A percentile compares a stretch with the other conserved stretches of the same genome.
phyloP scores from a whole-genome alignment of 2,329 filamentous ascomycete genomes.

The Colletotrichum incanum region DNA sequence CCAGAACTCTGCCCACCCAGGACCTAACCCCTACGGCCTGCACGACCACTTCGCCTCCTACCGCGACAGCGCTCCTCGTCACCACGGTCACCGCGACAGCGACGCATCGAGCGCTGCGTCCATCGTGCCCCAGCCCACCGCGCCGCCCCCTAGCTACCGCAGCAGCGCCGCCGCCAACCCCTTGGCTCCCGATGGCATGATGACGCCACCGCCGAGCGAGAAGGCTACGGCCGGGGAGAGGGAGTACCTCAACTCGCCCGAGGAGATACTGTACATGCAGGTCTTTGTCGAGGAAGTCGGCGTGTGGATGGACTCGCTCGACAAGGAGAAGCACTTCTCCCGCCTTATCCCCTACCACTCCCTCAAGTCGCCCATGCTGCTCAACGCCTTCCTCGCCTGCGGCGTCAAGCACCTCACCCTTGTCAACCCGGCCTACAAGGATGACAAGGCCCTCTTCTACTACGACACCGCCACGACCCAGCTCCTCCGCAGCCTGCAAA shows the following conservation, averaged over 20 bases:
- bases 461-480: slow-evolving; percentile 89
- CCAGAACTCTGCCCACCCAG: slow-evolving; percentile 49
- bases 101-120: slow-evolving; percentile 59
- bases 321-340: slow-evolving; percentile 89
- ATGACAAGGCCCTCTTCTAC: slow-evolving; percentile 85
- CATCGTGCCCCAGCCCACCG: slow-evolving; percentile 54
- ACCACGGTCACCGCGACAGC: slow-evolving; percentile 52
- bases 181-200: slow-evolving; percentile 52
- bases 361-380: slow-evolving; percentile 86
- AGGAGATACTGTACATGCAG: slow-evolving; percentile 92
- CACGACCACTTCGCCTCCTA: slow-evolving; percentile 31
- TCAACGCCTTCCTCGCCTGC: slow-evolving; percentile 91
- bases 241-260: slow-evolving; percentile 79
- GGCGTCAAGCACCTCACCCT: slow-evolving; percentile 86
- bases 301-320: slow-evolving; percentile 94
- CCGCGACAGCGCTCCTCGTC: slow-evolving; percentile 18
- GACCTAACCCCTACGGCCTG: slow-evolving; percentile 27
- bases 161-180: slow-evolving; percentile 45
- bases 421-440: slow-evolving; percentile 77
- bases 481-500: slow-evolving; percentile 82
- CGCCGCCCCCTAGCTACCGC: slow-evolving; percentile 50
- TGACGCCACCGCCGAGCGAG: slow-evolving; percentile 60
- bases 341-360: slow-evolving; percentile 87
- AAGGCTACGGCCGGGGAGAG: slow-evolving; percentile 57
- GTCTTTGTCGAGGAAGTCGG: slow-evolving; percentile 93